Percentiles rank a stretch among this genome's conserved stretches.
These are phyloP conservation scores for Iris pallida DNA, from an alignment of 116 monocot species.

Conservation along the genomic window DNA sequence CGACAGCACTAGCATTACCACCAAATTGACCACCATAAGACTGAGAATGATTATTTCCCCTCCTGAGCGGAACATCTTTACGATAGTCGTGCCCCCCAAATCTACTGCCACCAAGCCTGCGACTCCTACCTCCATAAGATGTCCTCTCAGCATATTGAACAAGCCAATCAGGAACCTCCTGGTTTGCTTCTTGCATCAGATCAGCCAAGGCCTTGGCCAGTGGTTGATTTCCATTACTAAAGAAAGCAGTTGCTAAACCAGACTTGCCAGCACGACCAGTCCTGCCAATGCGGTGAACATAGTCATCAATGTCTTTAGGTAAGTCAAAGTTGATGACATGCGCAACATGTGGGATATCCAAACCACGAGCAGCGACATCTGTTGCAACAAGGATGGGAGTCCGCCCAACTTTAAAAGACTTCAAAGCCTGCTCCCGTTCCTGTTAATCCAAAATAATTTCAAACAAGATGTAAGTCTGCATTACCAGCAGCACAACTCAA, in stretches of 20 bases:
- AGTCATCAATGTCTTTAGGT: constrained; percentile 41
- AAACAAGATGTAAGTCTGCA: no score
- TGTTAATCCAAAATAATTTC: neutral
- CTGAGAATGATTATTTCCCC: neutral
- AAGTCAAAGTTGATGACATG: constrained; percentile 53
- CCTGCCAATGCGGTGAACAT: constrained; percentile 49
- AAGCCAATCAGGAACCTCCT: constrained; percentile 56
- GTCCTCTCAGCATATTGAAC: constrained; percentile 19
- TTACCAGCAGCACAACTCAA: no score
- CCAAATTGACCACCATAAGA: constrained; percentile 3
- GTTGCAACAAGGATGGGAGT: constrained; percentile 49
- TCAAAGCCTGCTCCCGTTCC: constrained; percentile 30
- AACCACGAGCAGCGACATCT: constrained; percentile 41
- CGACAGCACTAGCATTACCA: neutral
- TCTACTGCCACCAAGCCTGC: neutral
- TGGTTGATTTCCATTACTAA: constrained; percentile 24
- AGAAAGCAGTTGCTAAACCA: constrained; percentile 48
- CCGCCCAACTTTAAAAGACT: constrained; percentile 32
- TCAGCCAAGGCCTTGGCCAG: constrained; percentile 32
- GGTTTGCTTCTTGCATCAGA: constrained; percentile 44
- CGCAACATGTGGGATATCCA: constrained; percentile 51
- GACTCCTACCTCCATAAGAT: constrained; percentile 19
- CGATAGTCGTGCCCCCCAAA: constrained; percentile 14
- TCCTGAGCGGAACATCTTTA: constrained; percentile 1
- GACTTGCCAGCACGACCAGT: constrained; percentile 53